phyloP scores from a whole-genome alignment of 2,329 filamentous ascomycete genomes.

The Aspergillus versicolor region DNA sequence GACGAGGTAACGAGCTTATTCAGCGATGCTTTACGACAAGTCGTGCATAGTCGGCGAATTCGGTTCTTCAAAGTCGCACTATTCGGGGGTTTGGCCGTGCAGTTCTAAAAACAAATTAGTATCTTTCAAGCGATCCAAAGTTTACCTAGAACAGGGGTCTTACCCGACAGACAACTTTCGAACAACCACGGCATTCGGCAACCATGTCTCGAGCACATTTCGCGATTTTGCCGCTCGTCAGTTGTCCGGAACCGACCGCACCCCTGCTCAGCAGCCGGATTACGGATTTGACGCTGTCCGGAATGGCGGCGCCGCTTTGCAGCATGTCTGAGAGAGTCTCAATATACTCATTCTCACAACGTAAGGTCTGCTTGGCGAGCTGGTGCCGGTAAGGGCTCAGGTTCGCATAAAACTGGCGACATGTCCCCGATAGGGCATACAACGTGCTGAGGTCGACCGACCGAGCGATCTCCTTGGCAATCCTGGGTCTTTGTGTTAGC shows the following conservation, averaged over 20 bases:
- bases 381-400: conserved; percentile 75
- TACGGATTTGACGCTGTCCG: conserved; percentile 32
- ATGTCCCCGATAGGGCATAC: conserved; percentile 78
- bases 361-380: conserved; percentile 72
- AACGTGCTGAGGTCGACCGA: conserved; percentile 84
- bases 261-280: conserved; percentile 29
- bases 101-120: conserved; percentile 64
- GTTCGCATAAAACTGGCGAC: conserved; percentile 73
- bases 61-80: conserved; percentile 66
- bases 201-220: conserved; percentile 88
- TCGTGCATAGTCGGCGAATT: conserved; percentile 75
- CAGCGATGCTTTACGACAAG: conserved; percentile 72
- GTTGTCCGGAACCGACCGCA: conserved; percentile 32
- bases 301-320: conserved; percentile 43
- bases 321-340: conserved; percentile 36
- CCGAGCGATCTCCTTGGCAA: conserved; percentile 72
- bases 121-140: background rate
- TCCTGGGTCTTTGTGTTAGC: conserved; percentile 51
- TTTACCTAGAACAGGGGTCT: conserved; percentile 26
- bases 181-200: conserved; percentile 75
- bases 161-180: conserved; percentile 77
- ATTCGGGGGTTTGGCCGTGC: conserved; percentile 78
- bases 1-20: conserved; percentile 23
- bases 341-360: conserved; percentile 70
- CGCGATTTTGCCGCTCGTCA: conserved; percentile 67